Conservation (phyloP, 2,329 filamentous ascomycete genomes). For the Trichoderma sp. region DNA sequence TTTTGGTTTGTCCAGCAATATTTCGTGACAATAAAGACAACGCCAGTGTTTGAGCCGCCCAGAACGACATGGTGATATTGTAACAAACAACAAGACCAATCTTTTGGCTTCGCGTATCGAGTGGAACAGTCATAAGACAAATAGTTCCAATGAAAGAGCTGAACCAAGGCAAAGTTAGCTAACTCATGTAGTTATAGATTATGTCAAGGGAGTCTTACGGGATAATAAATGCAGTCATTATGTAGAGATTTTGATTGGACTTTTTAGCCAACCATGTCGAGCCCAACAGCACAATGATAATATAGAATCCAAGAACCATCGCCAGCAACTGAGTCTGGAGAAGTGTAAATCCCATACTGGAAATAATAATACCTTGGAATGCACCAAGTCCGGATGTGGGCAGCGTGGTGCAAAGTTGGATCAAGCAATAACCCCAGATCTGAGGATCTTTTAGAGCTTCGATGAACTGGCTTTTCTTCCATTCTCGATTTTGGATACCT, state of each 20-base stretch:
- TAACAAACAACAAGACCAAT: conserved; percentile 12
- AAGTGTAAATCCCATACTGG: conserved; percentile 5
- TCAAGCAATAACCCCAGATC: conserved; percentile 10
- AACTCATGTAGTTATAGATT: background rate
- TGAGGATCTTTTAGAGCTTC: conserved; percentile 12
- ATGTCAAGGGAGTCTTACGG: background rate
- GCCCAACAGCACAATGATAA: conserved; percentile 1
- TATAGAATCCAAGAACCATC: conserved; percentile 9
- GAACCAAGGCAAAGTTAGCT: background rate
- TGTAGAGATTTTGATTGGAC: conserved; percentile 3
- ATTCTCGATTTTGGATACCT: conserved; percentile 9
- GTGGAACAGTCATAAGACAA: conserved; percentile 7
- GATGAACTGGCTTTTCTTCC: conserved; percentile 1
- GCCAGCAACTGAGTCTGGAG: conserved; percentile 3
- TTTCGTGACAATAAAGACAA: conserved; percentile 4
- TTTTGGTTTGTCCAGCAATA: conserved; percentile 7
- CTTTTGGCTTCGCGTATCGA: background rate
- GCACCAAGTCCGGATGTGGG: conserved; percentile 10
- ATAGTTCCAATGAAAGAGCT: conserved; percentile 11
- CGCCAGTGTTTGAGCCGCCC: conserved; percentile 4
- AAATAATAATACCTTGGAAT: conserved; percentile 10
- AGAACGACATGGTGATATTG: conserved; percentile 13
- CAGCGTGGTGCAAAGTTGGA: conserved; percentile 2
- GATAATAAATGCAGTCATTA: conserved; percentile 1
- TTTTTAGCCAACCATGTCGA: background rate